Conservation (phyloP, 805 yeast genomes). For the Candida methanosorbosa region DNA sequence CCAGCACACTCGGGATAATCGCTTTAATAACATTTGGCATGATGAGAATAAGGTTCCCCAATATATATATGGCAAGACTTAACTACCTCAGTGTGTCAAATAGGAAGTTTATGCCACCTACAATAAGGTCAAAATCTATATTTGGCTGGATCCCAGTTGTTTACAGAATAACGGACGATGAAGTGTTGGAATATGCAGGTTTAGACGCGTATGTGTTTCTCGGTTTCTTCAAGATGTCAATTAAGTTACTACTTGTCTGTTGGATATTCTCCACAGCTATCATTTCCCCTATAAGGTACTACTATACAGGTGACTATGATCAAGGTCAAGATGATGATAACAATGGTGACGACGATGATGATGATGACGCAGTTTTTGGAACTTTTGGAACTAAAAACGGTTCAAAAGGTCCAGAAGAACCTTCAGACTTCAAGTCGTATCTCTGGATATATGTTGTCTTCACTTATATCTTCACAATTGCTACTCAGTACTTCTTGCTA, state of each 20-base stretch:
- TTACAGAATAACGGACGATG: slow-evolving; percentile 57
- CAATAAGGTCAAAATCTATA: slow-evolving; percentile 43
- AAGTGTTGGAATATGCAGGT: slow-evolving; percentile 84
- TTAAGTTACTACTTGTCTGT: slow-evolving; percentile 55
- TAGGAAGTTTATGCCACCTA: slow-evolving; percentile 46
- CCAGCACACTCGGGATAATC: slow-evolving; percentile 54
- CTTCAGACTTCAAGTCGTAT: slow-evolving; percentile 42
- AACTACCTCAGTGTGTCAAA: slow-evolving; percentile 33
- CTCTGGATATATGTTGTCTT: slow-evolving; percentile 83
- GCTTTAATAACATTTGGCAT: slow-evolving; percentile 67
- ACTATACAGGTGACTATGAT: slow-evolving; percentile 75
- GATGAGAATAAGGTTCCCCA: slow-evolving; percentile 67
- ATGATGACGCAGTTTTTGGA: slow-evolving; percentile 5
- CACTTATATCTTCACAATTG: slow-evolving; percentile 75
- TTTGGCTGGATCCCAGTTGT: slow-evolving; percentile 80
- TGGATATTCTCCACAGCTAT: slow-evolving; percentile 63
- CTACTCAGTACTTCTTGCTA: slow-evolving; percentile 52
- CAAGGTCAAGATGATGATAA: slow-evolving; percentile 35
- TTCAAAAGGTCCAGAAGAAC: slow-evolving; percentile 2
- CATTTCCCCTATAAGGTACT: slow-evolving; percentile 78
- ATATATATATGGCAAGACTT: slow-evolving; percentile 75
- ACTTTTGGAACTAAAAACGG: not conserved
- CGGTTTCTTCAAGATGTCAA: slow-evolving; percentile 85
- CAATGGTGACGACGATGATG: slow-evolving; percentile 20
- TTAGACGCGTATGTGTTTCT: slow-evolving; percentile 89